A percentile compares a stretch with the other conserved stretches of the same genome.
phyloP scores from a whole-genome alignment of 2,329 filamentous ascomycete species.

The Diaporthe humulicola region DNA sequence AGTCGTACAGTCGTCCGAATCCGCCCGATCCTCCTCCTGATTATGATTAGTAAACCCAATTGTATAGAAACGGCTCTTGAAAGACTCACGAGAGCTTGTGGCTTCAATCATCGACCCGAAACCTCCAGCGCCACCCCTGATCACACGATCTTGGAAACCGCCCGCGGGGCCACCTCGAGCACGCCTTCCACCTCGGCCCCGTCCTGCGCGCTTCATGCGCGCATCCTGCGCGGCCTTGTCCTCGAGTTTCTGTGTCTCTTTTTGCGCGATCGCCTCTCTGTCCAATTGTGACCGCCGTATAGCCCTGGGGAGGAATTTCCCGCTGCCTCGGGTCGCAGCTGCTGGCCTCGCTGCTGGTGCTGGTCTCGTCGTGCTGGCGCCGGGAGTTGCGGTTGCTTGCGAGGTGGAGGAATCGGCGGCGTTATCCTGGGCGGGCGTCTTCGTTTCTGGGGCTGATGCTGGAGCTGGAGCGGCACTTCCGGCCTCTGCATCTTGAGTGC shows the following conservation, averaged over 20 bases:
- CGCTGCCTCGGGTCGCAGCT: slow-evolving; percentile 17
- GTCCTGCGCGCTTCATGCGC: slow-evolving; percentile 40
- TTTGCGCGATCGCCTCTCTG: slow-evolving; percentile 52
- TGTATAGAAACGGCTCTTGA: not conserved
- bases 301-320: slow-evolving; percentile 49
- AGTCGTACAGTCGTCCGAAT: slow-evolving; percentile 40
- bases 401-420: slow-evolving; percentile 11
- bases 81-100: slow-evolving; percentile 29
- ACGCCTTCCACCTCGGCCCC: slow-evolving; percentile 45
- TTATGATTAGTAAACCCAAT: slow-evolving; percentile 8
- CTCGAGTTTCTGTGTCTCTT: slow-evolving; percentile 48
- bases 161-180: slow-evolving; percentile 44
- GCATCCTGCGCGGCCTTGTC: slow-evolving; percentile 50
- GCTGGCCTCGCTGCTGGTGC: slow-evolving; percentile 15
- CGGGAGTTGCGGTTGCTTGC: slow-evolving; percentile 1
- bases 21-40: slow-evolving; percentile 21
- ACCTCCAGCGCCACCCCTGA: slow-evolving; percentile 33
- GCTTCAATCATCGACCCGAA: slow-evolving; percentile 37
- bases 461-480: not conserved
- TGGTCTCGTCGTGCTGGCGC: slow-evolving; percentile 20
- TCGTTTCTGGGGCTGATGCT: slow-evolving; percentile 6
- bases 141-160: slow-evolving; percentile 34
- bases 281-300: slow-evolving; percentile 51
- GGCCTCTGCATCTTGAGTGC: not conserved
- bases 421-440: not conserved